A percentile compares a stretch with the other conserved stretches of the same genome.
These are phyloP conservation scores for Aspergillus quadricinctus DNA, from an alignment of 2,329 filamentous ascomycete genomes.

Conservation along the genomic window DNA sequence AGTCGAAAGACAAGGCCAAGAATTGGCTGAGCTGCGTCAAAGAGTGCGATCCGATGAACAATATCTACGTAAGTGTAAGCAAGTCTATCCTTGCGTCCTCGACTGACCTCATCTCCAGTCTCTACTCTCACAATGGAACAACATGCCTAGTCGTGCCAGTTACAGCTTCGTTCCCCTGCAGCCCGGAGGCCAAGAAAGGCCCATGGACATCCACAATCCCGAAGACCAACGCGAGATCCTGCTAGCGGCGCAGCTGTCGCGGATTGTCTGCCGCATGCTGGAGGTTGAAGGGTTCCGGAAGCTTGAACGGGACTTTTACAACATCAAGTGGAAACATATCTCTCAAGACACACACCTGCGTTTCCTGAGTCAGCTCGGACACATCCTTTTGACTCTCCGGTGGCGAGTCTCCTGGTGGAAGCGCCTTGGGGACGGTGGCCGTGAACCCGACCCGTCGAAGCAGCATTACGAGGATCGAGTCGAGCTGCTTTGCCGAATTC, in stretches of 20 bases:
- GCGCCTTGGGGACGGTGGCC: constrained; percentile 37
- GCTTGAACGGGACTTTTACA: constrained; percentile 43
- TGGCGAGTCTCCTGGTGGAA: constrained; percentile 46
- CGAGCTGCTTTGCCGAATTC: constrained; percentile 38
- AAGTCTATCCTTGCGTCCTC: no score
- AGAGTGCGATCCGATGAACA: constrained; percentile 37
- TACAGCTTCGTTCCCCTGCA: constrained; percentile 38
- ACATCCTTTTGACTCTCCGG: constrained; percentile 40
- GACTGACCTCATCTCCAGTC: constrained; percentile 22
- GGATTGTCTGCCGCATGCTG: constrained; percentile 44
- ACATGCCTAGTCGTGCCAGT: constrained; percentile 44
- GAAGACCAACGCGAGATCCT: constrained; percentile 38
- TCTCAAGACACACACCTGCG: constrained; percentile 39
- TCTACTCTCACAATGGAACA: constrained; percentile 42
- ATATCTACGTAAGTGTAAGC: constrained; percentile 35
- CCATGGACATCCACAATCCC: constrained; percentile 36
- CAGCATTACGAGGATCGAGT: constrained; percentile 40
- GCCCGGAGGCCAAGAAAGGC: constrained; percentile 25
- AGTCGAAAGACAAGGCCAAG: constrained; percentile 43
- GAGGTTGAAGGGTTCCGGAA: constrained; percentile 44
- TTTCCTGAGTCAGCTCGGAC: constrained; percentile 38
- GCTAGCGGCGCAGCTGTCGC: constrained; percentile 42
- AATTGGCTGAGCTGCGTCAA: constrained; percentile 41
- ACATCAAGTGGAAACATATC: constrained; percentile 43
- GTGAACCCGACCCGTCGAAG: constrained; percentile 31